These are phyloP conservation scores for Cryphonectria parasitica DNA, from an alignment of 2,329 filamentous ascomycete species.

Conservation along the genomic window DNA sequence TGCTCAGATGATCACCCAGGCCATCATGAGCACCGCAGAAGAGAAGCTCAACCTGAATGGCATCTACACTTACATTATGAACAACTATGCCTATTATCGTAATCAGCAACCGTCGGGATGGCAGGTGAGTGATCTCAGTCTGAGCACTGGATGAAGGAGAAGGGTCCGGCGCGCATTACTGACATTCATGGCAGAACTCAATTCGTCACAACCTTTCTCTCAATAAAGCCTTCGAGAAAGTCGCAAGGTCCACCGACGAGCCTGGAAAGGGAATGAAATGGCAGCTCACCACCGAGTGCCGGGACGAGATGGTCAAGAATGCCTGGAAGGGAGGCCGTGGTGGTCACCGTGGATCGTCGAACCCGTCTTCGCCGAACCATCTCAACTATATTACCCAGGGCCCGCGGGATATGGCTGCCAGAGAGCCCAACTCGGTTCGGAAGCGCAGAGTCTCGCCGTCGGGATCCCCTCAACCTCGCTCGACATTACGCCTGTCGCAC, in stretches of 20 bases:
- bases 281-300: constrained; percentile 84
- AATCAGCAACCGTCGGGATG: constrained; percentile 78
- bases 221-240: constrained; percentile 93
- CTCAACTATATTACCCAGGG: constrained; percentile 65
- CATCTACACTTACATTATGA: constrained; percentile 93
- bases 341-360: constrained; percentile 69
- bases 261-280: constrained; percentile 99
- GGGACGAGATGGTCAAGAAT: constrained; percentile 85
- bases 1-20: constrained; percentile 94
- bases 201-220: constrained; percentile 96
- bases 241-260: constrained; percentile 89
- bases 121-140: constrained; percentile 66
- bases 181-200: constrained; percentile 67
- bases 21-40: constrained; percentile 83
- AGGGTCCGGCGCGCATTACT: constrained; percentile 11
- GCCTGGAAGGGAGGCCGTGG: constrained; percentile 64
- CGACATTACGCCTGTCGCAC: constrained; percentile 54
- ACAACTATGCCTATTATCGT: constrained; percentile 91
- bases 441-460: constrained; percentile 61
- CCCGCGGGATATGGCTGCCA: constrained; percentile 57
- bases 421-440: constrained; percentile 55
- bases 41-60: constrained; percentile 89
- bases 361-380: constrained; percentile 68
- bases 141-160: neutral
- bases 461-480: constrained; percentile 59